Base-by-base conservation (phyloP, 805 yeast genomes). In the Dipodascopsis uninucleata region DNA sequence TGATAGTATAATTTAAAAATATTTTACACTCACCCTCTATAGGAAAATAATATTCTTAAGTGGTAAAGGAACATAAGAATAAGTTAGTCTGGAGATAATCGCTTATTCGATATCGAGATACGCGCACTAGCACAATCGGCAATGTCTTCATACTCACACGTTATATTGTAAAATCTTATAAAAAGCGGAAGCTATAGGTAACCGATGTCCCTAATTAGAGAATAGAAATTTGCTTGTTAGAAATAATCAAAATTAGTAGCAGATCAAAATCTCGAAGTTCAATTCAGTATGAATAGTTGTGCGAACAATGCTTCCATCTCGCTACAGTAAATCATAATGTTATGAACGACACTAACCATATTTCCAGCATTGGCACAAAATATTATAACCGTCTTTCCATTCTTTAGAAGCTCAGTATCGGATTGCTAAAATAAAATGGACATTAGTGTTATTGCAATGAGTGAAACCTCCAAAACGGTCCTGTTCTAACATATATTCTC, bases 281-380 rank as follows among this genome's bases (percentile, higher is more conserved):
- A n/a, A n/a, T n/a, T n/a, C n/a, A n/a, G n/a, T n/a, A n/a, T n/a
- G n/a, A n/a, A n/a, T n/a, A n/a, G n/a, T n/a, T n/a, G n/a, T n/a
- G n/a, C n/a, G n/a, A n/a, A n/a, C n/a, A n/a, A n/a, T n/a, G n/a
- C n/a, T n/a, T n/a, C n/a, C n/a, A n/a, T n/a, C n/a, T n/a, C n/a
- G n/a, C n/a, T n/a, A n/a, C n/a, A n/a, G n/a, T n/a, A n/a, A n/a
- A n/a, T n/a, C n/a, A n/a, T n/a, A n/a, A 26, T 14, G 29, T 12
- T 14, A 12, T 26, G 12, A 26, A 26, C 29, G 29, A n/a, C 14
- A 9, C n/a, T 26, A 25, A 45, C 49, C 53, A 90, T 90, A 62
- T 93, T 90, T 4, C 97, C 97, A 1, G 97, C 97, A 65, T 90
- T 90, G 3, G 97, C 97, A 38, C 88, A 80, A 40, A 89, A 71